A percentile compares a stretch with the other conserved stretches of the same genome.
phyloP scores from a whole-genome alignment of 108 stramenopile species.

The Conticribra guillardii region DNA sequence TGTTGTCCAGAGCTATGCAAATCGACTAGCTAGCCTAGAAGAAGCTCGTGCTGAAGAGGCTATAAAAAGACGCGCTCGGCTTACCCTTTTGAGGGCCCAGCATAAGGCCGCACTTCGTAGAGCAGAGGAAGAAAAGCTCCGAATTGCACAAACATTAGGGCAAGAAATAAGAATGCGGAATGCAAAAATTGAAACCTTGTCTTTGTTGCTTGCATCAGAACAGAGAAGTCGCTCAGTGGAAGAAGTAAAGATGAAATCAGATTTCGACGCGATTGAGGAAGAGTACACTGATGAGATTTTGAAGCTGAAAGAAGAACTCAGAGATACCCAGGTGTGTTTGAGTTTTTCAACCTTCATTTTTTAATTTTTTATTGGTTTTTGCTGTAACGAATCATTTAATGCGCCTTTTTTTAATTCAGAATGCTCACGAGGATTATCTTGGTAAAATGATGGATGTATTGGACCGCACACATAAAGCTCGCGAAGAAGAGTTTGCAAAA shows the following conservation, averaged over 20 bases:
- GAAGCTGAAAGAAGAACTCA: not conserved
- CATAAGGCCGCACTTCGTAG: not conserved
- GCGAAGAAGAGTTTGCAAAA: slow-evolving; percentile 3
- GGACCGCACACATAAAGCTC: slow-evolving; percentile 54
- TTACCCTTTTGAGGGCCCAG: not conserved
- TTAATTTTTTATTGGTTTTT: no score
- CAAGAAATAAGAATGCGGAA: not conserved
- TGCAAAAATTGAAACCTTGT: not conserved
- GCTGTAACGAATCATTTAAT: no score
- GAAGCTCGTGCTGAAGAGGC: not conserved
- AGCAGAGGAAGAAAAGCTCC: not conserved
- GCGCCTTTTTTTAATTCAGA: no score
- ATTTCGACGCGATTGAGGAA: not conserved
- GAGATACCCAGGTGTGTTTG: not conserved
- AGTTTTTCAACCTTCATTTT: no score
- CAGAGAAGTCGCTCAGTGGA: not conserved
- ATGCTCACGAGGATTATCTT: slow-evolving; percentile 64
- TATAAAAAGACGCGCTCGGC: not conserved
- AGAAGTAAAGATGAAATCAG: not conserved
- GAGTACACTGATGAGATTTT: not conserved
- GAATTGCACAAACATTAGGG: not conserved
- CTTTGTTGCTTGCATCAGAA: not conserved
- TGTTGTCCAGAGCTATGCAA: not conserved
- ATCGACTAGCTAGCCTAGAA: not conserved
- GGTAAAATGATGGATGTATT: slow-evolving; percentile 66